Base-by-base conservation (phyloP, 2,329 filamentous ascomycete genomes). In the Onygenales sp. region DNA sequence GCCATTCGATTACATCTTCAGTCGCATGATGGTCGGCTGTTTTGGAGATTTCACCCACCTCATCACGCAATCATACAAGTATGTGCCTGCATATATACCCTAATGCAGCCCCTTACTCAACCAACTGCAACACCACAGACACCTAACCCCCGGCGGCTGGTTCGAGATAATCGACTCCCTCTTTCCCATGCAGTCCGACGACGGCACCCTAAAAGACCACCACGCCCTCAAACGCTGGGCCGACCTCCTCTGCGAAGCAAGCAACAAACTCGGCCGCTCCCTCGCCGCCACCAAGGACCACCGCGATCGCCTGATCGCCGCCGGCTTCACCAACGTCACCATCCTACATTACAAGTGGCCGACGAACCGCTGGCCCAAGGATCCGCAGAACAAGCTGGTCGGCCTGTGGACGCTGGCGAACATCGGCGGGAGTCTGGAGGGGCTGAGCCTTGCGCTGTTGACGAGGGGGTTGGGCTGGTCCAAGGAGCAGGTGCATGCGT, bases 81-180 rank as follows among this genome's bases (percentile, higher is more conserved):
- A 57, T 33, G 51, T 52, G 14, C 7, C 17, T 7, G 27, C 21
- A 44, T 42, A 10, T 8, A 9, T 14, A 6, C 45, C 17, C 5
- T 31, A 36, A 13, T 32, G 14, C 33, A 48, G 14, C 34, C 39
- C 32, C 44, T 49, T 39, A 32, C 42, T 37, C 32, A 32, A 32
- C 17, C 21, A 39, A 32, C 4, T 10, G 8, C 9, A 17, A 52
- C 9, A 7, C 13, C 11, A 14, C 55, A 62, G 63, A 47, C 67
- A 72, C 53, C 62, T 72, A 9, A 61, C 64, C 32, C 72, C 73
- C 0, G 71, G 71, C 10, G 73, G 66, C 11, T 74, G 65, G 55
- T 59, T 75, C 54, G 72, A 75, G 57, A 69, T 75, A 52, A 59
- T 71, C 34, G 73, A 76, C 43, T 61, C 62, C 52, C 61, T 60